Percentiles rank a stretch among this genome's conserved stretches.
phyloP scores from a whole-genome alignment of 768 basidiomycete genomes.

The Psilocybe sp. region DNA sequence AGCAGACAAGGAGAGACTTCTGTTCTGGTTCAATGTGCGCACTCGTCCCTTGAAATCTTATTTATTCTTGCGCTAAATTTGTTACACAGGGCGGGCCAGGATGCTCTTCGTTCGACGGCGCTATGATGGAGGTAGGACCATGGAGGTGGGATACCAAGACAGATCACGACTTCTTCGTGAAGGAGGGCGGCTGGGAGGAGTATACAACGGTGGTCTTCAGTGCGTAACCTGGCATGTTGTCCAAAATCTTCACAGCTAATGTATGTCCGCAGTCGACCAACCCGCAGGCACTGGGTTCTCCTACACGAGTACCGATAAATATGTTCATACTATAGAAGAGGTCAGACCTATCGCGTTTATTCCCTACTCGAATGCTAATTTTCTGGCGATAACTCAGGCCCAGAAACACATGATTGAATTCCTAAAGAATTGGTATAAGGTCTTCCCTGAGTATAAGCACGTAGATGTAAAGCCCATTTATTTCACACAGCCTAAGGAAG shows the following conservation, averaged over 20 bases:
- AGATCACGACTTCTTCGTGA: constrained; percentile 62
- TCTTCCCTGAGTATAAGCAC: constrained; percentile 84
- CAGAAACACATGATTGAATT: constrained; percentile 80
- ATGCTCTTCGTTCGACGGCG: constrained; percentile 94
- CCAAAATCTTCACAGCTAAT: constrained; percentile 3
- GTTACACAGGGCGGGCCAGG: constrained; percentile 83
- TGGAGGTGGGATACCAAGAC: constrained; percentile 68
- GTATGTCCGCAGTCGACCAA: constrained; percentile 77
- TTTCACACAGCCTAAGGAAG: neutral
- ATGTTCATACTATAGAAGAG: constrained; percentile 74
- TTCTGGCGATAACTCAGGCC: constrained; percentile 42
- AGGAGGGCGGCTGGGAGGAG: constrained; percentile 96
- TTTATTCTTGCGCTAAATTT: neutral
- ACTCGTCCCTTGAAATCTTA: neutral
- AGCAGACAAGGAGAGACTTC: constrained; percentile 86
- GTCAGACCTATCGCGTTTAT: constrained; percentile 24
- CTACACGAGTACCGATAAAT: constrained; percentile 82
- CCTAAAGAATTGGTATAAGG: constrained; percentile 78
- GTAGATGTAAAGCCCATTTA: constrained; percentile 66
- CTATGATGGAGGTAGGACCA: constrained; percentile 98
- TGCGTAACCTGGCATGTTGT: constrained; percentile 37
- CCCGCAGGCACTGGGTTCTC: constrained; percentile 96
- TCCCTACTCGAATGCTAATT: constrained; percentile 2
- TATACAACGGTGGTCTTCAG: constrained; percentile 92
- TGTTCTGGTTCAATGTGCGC: constrained; percentile 97